Conservation (phyloP, 441 rosid species). For the Caryocar brasiliense region DNA sequence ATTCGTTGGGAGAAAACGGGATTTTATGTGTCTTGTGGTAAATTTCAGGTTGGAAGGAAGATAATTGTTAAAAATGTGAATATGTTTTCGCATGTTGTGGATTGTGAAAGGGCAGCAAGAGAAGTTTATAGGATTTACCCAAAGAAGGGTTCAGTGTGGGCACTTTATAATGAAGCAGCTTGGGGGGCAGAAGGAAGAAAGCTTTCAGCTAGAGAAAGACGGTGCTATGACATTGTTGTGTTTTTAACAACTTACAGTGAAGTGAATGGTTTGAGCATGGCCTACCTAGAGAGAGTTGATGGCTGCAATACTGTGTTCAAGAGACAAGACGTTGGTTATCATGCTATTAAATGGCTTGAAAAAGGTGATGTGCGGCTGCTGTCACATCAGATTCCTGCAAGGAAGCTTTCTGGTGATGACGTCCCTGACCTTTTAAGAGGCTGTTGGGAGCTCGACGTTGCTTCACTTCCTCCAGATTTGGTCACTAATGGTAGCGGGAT, state of each 20-base stretch:
- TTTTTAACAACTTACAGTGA: slow-evolving; percentile 60
- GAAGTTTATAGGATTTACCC: slow-evolving; percentile 74
- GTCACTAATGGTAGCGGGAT: slow-evolving; percentile 11
- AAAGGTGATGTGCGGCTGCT: slow-evolving; percentile 44
- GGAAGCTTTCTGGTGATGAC: slow-evolving; percentile 45
- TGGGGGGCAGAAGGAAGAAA: slow-evolving; percentile 26
- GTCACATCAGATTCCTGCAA: slow-evolving; percentile 86
- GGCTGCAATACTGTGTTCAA: slow-evolving; percentile 54
- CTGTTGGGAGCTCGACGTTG: slow-evolving; percentile 85
- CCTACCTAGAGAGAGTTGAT: slow-evolving; percentile 70
- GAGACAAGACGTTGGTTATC: slow-evolving; percentile 60
- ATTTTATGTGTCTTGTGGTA: slow-evolving; percentile 51
- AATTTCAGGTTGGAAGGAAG: slow-evolving; percentile 42
- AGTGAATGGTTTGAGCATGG: slow-evolving; percentile 69
- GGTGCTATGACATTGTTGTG: slow-evolving; percentile 43
- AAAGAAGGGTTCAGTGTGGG: slow-evolving; percentile 82
- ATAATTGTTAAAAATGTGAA: slow-evolving; percentile 31
- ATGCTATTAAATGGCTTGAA: slow-evolving; percentile 54
- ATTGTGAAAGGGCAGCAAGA: slow-evolving; percentile 71
- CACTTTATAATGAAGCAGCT: slow-evolving; percentile 37
- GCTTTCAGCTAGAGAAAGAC: slow-evolving; percentile 19
- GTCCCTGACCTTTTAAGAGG: slow-evolving; percentile 36
- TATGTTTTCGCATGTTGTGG: slow-evolving; percentile 59
- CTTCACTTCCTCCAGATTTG: slow-evolving; percentile 52
- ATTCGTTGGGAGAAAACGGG: slow-evolving; percentile 39